Evolutionary conservation across 2,329 filamentous ascomycete genomes (phyloP), one percentile per base, ranked within the genome.

Genomic region (Dendryphion nanum): DNA sequence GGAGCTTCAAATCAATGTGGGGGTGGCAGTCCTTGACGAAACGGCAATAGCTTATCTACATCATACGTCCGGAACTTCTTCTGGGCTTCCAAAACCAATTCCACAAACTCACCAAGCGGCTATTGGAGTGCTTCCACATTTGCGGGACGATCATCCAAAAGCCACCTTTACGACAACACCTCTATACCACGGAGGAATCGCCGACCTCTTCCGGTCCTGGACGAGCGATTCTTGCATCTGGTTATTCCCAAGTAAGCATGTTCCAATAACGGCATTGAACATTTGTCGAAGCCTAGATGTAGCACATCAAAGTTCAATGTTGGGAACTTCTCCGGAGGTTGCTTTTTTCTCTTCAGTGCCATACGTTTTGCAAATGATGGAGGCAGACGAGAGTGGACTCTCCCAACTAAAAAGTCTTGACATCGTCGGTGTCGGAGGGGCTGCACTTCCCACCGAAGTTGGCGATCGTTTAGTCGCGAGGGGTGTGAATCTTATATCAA

Each of bases 331-430:
- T 12, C 12, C 6, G 6, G n/a, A n/a, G n/a, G n/a, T 38, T 12
- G 23, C 64, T 28, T 83, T 82, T 47, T 83, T 85, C 48, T 79
- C 80, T 0, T 80, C 75, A 0, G 81, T 85, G 0, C 87, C 86
- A 6, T 97, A 91, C 59, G 89, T 97, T 23, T 77, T 86, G 60
- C 88, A 89, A 33, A 78, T 97, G 50, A 95, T 98, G 86, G 78
- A 84, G 54, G 83, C 89, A 8, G 94, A 88, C 53, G 88, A 95
- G 67, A 86, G 93, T 67, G 89, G 86, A 35, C 76, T 97, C 2
- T 73, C 83, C 51, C 79, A 95, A 4, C 65, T 46, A 15, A 51
- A 52, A 26, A 50, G 46, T 0, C 82, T 84, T 78, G 70, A 76
- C 4, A 69, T 83, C 12, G 79, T 85, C 0, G 80, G 80, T 5